Base-by-base conservation (phyloP, 2,329 filamentous ascomycete genomes). In the Talaromyces amestolkiae region DNA sequence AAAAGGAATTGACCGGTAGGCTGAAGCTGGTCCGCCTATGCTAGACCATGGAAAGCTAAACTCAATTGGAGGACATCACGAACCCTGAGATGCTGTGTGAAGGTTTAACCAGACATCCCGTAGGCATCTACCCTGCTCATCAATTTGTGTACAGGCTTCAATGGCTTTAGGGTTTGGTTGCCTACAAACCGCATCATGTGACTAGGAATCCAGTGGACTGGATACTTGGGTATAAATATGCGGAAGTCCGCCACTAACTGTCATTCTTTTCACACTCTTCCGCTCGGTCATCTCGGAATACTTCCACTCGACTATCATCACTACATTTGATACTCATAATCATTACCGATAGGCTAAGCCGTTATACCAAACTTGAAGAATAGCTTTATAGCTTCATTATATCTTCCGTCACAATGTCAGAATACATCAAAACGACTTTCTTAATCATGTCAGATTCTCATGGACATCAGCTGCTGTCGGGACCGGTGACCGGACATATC, bases 391-490 rank as follows among this genome's bases (percentile, higher is more conserved):
- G 8, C 43, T 47, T 22, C 8, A 22, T 47, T 47, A 22, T 22
- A 13, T 11, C 19, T 19, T 19, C 7, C 43, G 13, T 22, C 43
- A 47, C 43, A 19, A 47, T 47, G 43, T 22, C 43, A 8, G 43
- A 47, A 22, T 19, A 64, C 35, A 70, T 80, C 69, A 78, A 72
- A 64, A 83, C 80, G 0, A 72, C 73, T 41, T 74, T 84, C 58
- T 69, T 83, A 24, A 74, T 84, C 58, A 66, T 83, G 3, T 83
- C 82, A 1, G 82, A 84, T 64, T 84, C 81, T 0, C 82, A 84
- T 67, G 75, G 74, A 13, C 66, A 68, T 33, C 60, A 68, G 1
- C 70, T 77, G 63, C 61, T 66, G 5, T 54, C 68, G 24, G 62
- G 66, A 49, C 39, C 65, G 39, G 63, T 70, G 17, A 73, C 77